Base-by-base conservation (phyloP, 495 filamentous ascomycete species). In the Achaetomiella virescens region DNA sequence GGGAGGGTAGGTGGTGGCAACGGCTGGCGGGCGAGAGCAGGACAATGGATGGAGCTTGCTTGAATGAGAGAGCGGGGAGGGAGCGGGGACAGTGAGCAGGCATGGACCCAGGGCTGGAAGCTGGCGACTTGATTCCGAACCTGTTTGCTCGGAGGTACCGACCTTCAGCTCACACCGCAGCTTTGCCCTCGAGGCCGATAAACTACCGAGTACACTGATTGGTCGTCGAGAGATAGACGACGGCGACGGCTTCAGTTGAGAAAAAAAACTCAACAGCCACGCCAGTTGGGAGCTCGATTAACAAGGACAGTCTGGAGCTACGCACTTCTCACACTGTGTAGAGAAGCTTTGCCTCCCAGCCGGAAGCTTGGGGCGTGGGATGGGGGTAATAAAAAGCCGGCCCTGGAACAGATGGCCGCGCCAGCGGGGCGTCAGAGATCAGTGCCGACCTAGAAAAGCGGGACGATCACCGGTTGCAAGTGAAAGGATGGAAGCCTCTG, bases 41-140 rank as follows among this genome's bases (percentile, higher is more conserved):
- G 57, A 61, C 63, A 59, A 64, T 59, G 64, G 41, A 35, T 48
- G 49, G 61, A 61, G 53, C 65, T 31, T 48, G 58, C 66, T 66
- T 64, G 65, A 65, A 68, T 66, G 66, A 65, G 69, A 61, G 61
- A 65, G 54, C 49, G 54, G 59, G 66, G 61, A 63, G 64, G 54
- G 58, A 63, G 49, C 52, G 65, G 62, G 66, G 52, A 50, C 64
- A 20, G 47, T 14, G 36, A 14, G 47, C 55, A 66, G 48, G 61
- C 54, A 37, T 48, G 48, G 17, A 38, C 51, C 45, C 20, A 17
- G 54, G 3, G 24, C 12, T 21, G 20, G 20, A n/a, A 40, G 17
- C 35, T 55, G 43, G 51, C 24, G 44, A 48, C 53, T 48, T 35
- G 52, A 35, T 24, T 25, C 41, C 31, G 8, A 20, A n/a, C 7